Conservation (phyloP, 441 rosid species). For the Flueggea neowawraea region DNA sequence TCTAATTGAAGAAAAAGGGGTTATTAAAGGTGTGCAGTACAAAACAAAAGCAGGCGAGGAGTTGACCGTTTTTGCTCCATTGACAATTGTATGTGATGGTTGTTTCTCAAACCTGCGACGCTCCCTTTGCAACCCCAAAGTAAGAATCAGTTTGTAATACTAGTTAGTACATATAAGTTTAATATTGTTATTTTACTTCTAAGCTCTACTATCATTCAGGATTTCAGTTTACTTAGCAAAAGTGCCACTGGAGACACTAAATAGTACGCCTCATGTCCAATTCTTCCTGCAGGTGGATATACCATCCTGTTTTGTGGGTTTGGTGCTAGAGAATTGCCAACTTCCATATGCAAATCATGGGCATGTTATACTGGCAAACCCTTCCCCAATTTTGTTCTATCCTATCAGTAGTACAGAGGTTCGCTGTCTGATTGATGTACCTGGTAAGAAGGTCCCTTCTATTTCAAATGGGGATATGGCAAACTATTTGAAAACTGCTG, state of each 20-base stretch:
- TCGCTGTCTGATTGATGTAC: slow-evolving; percentile 81
- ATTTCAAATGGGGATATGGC: slow-evolving; percentile 83
- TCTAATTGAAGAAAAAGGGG: slow-evolving; percentile 65
- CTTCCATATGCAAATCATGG: slow-evolving; percentile 76
- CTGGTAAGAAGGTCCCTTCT: slow-evolving; percentile 84
- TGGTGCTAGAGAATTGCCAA: slow-evolving; percentile 71
- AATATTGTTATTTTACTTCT: no score
- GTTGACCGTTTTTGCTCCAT: slow-evolving; percentile 52
- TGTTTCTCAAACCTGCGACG: slow-evolving; percentile 87
- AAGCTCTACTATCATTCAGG: not conserved
- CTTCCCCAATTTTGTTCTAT: slow-evolving; percentile 78
- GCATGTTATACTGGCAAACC: slow-evolving; percentile 75
- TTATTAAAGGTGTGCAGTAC: slow-evolving; percentile 70
- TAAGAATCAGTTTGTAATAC: slow-evolving; percentile 12
- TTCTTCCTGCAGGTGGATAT: slow-evolving; percentile 58
- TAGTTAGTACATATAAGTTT: not conserved
- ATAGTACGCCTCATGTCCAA: not conserved
- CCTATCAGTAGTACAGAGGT: slow-evolving; percentile 83
- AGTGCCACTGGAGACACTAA: no score
- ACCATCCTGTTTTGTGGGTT: slow-evolving; percentile 85
- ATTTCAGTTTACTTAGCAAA: not conserved
- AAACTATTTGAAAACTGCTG: slow-evolving; percentile 66
- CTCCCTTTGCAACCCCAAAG: slow-evolving; percentile 79
- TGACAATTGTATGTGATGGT: slow-evolving; percentile 84
- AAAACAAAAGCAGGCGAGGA: slow-evolving; percentile 62